phyloP scores from a whole-genome alignment of 1,284 basidiomycete species.

The Mycena sp. region DNA sequence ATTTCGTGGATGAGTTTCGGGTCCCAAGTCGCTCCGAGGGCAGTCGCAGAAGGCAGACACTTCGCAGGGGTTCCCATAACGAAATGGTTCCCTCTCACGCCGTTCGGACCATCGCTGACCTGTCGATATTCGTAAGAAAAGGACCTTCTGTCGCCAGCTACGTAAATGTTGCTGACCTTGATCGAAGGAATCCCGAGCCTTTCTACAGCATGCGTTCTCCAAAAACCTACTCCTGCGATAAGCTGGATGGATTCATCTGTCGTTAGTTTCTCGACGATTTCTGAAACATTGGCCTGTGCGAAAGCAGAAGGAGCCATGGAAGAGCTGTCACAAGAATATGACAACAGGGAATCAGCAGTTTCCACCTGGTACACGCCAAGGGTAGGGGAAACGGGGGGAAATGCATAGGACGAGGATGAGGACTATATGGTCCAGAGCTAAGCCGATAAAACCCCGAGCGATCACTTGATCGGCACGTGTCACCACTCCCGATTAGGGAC shows the following conservation, averaged over 20 bases:
- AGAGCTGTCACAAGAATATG: neutral
- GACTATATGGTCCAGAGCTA: neutral
- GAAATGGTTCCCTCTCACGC: conserved; percentile 67
- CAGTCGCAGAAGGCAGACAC: conserved; percentile 72
- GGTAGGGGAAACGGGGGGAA: neutral
- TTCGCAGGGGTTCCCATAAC: conserved; percentile 73
- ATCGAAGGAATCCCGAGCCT: conserved; percentile 76
- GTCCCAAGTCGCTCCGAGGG: conserved; percentile 81
- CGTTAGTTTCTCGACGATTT: conserved; percentile 70
- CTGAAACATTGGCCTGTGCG: conserved; percentile 66
- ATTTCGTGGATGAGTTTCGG: conserved; percentile 69
- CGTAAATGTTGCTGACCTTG: conserved; percentile 57
- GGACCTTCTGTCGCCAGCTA: neutral
- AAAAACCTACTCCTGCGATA: conserved; percentile 78
- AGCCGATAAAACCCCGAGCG: conserved; percentile 14
- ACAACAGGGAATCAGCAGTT: neutral
- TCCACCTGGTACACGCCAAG: neutral
- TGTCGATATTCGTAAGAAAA: conserved; percentile 31
- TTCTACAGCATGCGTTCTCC: conserved; percentile 75
- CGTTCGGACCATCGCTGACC: conserved; percentile 82
- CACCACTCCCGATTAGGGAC: no score
- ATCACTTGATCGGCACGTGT: conserved; percentile 26
- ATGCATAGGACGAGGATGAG: neutral
- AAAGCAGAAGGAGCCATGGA: conserved; percentile 75
- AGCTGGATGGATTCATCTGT: conserved; percentile 77